These are phyloP conservation scores for Drosera capensis DNA, from an alignment of 148 eudicot genomes.

Conservation along the genomic window DNA sequence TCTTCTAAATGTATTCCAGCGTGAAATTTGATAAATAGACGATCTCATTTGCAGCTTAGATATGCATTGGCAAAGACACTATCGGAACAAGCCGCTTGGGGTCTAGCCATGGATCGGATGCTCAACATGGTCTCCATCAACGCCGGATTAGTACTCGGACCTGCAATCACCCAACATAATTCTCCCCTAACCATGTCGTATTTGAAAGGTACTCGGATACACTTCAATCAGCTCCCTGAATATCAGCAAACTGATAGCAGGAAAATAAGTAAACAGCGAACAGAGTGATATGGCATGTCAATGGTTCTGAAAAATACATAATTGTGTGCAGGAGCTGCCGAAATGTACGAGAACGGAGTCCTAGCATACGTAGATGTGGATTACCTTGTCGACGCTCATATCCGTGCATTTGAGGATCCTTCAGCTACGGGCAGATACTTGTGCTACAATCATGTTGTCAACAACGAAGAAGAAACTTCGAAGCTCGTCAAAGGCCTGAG, in stretches of 20 bases:
- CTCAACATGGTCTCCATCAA: constrained; percentile 23
- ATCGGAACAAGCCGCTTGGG: constrained; percentile 29
- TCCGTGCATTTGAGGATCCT: constrained; percentile 19
- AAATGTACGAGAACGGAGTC: constrained; percentile 26
- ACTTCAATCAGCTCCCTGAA: not conserved
- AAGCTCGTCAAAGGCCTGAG: constrained; percentile 18
- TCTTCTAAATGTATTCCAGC: not conserved
- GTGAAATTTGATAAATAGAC: too few species aligned
- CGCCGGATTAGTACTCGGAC: constrained; percentile 21
- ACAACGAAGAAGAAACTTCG: constrained; percentile 14
- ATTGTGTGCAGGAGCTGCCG: constrained; percentile 16
- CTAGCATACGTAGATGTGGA: constrained; percentile 17
- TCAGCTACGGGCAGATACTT: constrained; percentile 21
- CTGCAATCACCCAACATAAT: constrained; percentile 14
- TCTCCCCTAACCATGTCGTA: constrained; percentile 22
- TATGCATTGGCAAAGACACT: constrained; percentile 25
- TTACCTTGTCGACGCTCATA: constrained; percentile 17
- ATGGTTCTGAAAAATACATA: not conserved
- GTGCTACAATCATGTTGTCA: constrained; percentile 20
- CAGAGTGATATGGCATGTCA: not conserved
- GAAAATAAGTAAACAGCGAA: not conserved
- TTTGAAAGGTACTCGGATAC: constrained; percentile 15
- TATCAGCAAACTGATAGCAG: not conserved
- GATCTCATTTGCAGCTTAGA: constrained; percentile 14
- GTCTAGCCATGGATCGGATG: constrained; percentile 29